phyloP scores from a whole-genome alignment of 139 green algal genomes.

The Picochlorum sp. region DNA sequence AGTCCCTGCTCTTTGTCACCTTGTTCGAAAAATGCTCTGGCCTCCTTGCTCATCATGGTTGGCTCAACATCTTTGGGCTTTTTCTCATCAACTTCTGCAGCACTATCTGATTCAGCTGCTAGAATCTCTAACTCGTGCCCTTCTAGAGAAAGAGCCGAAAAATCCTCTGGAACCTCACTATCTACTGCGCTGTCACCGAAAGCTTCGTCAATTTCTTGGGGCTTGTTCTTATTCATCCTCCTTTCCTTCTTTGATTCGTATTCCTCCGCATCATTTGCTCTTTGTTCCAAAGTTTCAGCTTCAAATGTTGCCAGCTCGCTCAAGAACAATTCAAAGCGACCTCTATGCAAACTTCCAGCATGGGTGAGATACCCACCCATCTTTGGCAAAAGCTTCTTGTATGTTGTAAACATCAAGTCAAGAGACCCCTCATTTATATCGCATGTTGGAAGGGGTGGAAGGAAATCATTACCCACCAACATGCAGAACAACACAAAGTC shows the following conservation, averaged over 20 bases:
- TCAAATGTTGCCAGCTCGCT: slow-evolving; percentile 51
- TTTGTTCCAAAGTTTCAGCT: slow-evolving; percentile 58
- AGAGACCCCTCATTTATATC: slow-evolving; percentile 80
- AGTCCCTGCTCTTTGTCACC: slow-evolving; percentile 52
- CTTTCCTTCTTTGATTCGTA: slow-evolving; percentile 56
- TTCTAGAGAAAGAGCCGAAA: not conserved
- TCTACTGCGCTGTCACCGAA: slow-evolving; percentile 32
- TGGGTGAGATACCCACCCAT: slow-evolving; percentile 82
- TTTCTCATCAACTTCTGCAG: not conserved
- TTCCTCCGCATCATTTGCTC: slow-evolving; percentile 71
- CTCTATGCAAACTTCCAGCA: slow-evolving; percentile 54
- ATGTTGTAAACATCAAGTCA: slow-evolving; percentile 81
- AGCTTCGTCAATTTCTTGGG: slow-evolving; percentile 24
- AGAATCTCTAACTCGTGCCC: slow-evolving; percentile 32
- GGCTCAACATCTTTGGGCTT: slow-evolving; percentile 22
- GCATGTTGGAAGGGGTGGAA: slow-evolving; percentile 80
- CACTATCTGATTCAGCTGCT: slow-evolving; percentile 28
- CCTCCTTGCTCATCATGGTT: slow-evolving; percentile 80
- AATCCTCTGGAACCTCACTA: not conserved
- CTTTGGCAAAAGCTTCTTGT: slow-evolving; percentile 71
- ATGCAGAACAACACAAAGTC: slow-evolving; percentile 95
- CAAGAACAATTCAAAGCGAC: slow-evolving; percentile 63
- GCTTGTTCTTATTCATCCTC: slow-evolving; percentile 4
- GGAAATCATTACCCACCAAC: slow-evolving; percentile 93
- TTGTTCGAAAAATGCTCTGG: slow-evolving; percentile 59